Base-by-base conservation (phyloP, 169 alveolate genomes). In the Eimeria necatrix region DNA sequence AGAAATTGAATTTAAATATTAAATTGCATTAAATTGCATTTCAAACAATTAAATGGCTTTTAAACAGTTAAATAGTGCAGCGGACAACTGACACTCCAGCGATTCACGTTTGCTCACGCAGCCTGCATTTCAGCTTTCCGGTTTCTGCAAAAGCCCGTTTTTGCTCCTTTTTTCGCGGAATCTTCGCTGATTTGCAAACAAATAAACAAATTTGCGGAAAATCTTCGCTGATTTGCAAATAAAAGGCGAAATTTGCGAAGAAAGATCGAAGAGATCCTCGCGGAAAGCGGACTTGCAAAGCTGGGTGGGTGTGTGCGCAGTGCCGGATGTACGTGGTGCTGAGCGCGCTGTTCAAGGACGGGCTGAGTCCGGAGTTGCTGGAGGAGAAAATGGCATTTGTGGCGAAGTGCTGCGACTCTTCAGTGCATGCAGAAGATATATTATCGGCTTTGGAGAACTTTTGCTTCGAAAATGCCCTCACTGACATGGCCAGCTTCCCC, bases 261-360 rank as follows among this genome's bases (percentile, higher is more conserved):
- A n/a, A n/a, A n/a, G n/a, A n/a, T n/a, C n/a, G n/a, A n/a, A n/a
- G n/a, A n/a, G n/a, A n/a, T n/a, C n/a, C n/a, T n/a, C n/a, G n/a
- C n/a, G n/a, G n/a, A n/a, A n/a, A n/a, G n/a, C n/a, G n/a, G n/a
- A n/a, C n/a, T n/a, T n/a, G n/a, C n/a, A n/a, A n/a, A n/a, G n/a
- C n/a, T n/a, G n/a, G 41, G 41, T 32, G 41, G n/a, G n/a, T n/a
- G 0, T 32, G 41, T 0, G 41, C 41, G 41, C 90, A 90, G 93
- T 93, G 95, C 32, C 92, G 93, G 41, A n/a, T 93, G 73, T 93
- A 83, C 89, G 93, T 93, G 59, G 73, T 80, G 74, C 10, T 93
- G 48, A 74, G 48, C 4, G 95, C 89, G 22, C 18, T 93, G 5
- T 93, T 93, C 80, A 80, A 93, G 56, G 93, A 78, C 48, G 87